Conservation (phyloP, 345 rosid species). For the Populus euphratica region DNA sequence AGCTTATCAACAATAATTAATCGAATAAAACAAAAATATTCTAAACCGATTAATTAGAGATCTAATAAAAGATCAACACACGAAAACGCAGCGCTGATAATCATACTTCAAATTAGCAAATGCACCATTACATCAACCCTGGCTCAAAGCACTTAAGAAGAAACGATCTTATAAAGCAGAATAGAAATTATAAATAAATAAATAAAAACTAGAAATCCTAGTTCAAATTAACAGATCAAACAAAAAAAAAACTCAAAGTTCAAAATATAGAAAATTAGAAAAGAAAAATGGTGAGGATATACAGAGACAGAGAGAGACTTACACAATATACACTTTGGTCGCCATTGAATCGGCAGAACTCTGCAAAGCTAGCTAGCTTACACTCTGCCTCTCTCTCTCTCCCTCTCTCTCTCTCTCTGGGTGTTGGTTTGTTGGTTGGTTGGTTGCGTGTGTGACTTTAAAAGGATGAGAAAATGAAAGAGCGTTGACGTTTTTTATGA, state of each 20-base stretch:
- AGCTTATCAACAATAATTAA: background rate
- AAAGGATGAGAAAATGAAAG: background rate
- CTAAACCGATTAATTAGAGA: background rate
- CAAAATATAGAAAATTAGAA: background rate
- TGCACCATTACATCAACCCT: no score
- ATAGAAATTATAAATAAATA: no score
- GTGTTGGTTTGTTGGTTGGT: background rate
- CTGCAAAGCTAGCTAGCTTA: background rate
- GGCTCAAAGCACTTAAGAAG: no score
- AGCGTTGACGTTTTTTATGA: conserved; percentile 22
- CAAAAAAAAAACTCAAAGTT: no score
- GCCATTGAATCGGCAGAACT: conserved; percentile 7
- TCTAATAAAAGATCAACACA: background rate
- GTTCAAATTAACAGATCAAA: no score
- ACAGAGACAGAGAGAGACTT: conserved; percentile 9
- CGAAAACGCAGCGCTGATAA: background rate
- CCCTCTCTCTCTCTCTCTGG: background rate
- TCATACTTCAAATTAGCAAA: no score
- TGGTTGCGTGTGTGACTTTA: background rate
- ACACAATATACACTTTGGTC: conserved; percentile 22
- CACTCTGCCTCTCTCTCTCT: background rate
- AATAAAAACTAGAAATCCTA: no score
- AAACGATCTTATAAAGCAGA: no score
- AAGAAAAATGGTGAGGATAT: background rate
- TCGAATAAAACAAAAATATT: background rate